These are phyloP conservation scores for Quercus robur DNA, from an alignment of 306 rosid genomes.

Conservation along the genomic window DNA sequence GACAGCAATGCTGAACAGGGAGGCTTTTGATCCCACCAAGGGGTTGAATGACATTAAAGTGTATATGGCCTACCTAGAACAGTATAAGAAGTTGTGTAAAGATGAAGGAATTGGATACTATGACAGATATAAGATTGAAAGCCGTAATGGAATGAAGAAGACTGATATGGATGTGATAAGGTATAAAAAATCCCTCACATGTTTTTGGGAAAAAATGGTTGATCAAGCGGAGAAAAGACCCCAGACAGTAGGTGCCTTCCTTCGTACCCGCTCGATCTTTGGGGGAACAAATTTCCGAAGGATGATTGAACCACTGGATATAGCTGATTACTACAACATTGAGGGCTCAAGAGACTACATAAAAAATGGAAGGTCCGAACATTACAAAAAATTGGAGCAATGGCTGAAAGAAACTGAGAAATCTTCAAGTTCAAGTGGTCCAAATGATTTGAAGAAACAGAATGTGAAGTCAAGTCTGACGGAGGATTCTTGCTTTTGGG, in stretches of 20 bases:
- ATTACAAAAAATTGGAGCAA: constrained; percentile 32
- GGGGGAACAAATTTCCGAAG: constrained; percentile 50
- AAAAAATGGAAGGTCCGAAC: constrained; percentile 22
- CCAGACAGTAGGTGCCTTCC: constrained; percentile 23
- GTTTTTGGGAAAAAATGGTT: constrained; percentile 50
- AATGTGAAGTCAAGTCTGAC: constrained; percentile 36
- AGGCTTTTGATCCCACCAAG: constrained; percentile 14
- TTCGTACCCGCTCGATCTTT: constrained; percentile 36
- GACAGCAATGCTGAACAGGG: background rate
- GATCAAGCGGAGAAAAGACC: constrained; percentile 44
- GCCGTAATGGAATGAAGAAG: too few species aligned
- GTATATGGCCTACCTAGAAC: constrained; percentile 50
- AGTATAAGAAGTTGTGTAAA: constrained; percentile 49
- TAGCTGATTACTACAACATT: constrained; percentile 41
- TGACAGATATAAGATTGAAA: constrained; percentile 40
- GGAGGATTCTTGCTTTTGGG: constrained; percentile 74
- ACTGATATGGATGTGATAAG: constrained; percentile 1
- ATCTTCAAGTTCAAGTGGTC: background rate
- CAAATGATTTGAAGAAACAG: background rate
- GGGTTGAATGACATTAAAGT: constrained; percentile 32
- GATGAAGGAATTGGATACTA: constrained; percentile 34
- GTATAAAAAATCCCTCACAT: constrained; percentile 27
- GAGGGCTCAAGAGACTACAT: background rate
- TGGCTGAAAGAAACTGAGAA: constrained; percentile 16
- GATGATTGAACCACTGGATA: constrained; percentile 67